Percentiles rank a stretch among this genome's conserved stretches.
Evolutionary conservation across 768 basidiomycete species (phyloP).

Genomic region (Collybiopsis confluens): DNA sequence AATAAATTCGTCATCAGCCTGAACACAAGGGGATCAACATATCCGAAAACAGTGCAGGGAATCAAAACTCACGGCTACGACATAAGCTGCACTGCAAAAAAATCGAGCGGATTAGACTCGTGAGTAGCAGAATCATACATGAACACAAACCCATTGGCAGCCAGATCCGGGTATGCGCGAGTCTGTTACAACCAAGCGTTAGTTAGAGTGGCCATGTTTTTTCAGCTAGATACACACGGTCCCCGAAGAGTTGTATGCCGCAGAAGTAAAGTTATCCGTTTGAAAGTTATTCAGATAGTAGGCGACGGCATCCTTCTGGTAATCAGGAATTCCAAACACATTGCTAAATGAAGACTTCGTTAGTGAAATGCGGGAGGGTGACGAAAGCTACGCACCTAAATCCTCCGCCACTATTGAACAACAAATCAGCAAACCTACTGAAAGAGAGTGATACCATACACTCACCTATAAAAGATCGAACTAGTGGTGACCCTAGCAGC

Average conservation of each 20-base stretch:
- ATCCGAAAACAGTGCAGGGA: neutral
- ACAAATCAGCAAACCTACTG: neutral
- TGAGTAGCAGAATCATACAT: no score
- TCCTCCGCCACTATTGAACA: neutral
- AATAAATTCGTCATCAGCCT: constrained; percentile 26
- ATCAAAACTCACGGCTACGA: constrained; percentile 29
- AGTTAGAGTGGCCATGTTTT: no score
- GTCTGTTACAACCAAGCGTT: constrained; percentile 18
- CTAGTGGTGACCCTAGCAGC: constrained; percentile 43
- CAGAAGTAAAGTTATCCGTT: constrained; percentile 34
- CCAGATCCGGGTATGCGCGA: constrained; percentile 48
- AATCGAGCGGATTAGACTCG: no score
- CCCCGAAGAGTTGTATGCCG: constrained; percentile 43
- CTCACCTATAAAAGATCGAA: constrained; percentile 44
- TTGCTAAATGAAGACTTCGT: constrained; percentile 21
- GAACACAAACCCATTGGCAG: constrained; percentile 40
- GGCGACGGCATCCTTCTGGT: constrained; percentile 38
- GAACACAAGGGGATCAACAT: neutral
- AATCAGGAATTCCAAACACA: constrained; percentile 35
- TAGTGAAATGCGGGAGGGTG: neutral
- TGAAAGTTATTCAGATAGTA: constrained; percentile 29
- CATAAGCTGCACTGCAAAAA: constrained; percentile 14
- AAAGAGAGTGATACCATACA: constrained; percentile 6
- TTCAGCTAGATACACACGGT: constrained; percentile 15
- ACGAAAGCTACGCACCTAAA: constrained; percentile 8